These are phyloP conservation scores for Pilatotrama ljubarskyi DNA, from an alignment of 768 basidiomycete genomes.

Conservation along the genomic window DNA sequence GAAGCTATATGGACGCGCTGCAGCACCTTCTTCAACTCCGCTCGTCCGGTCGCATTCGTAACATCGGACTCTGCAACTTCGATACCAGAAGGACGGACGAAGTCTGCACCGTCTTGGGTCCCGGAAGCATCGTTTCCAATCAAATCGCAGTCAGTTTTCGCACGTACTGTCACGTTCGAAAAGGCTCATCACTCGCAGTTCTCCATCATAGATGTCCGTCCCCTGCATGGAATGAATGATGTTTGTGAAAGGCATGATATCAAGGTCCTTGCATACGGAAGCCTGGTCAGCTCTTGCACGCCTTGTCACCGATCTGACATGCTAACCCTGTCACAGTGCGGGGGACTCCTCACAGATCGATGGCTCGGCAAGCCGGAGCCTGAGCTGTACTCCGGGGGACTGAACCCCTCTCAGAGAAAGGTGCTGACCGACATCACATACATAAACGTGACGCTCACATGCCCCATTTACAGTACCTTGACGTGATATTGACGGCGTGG, in stretches of 20 bases:
- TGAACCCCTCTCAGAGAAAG: constrained; percentile 82
- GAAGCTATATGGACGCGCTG: constrained; percentile 45
- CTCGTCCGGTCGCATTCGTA: constrained; percentile 54
- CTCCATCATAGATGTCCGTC: constrained; percentile 76
- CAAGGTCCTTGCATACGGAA: constrained; percentile 78
- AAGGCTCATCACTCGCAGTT: constrained; percentile 46
- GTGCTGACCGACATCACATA: constrained; percentile 33
- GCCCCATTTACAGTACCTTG: constrained; percentile 60
- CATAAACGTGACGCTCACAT: background rate
- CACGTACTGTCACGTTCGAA: background rate
- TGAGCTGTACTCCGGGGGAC: constrained; percentile 59
- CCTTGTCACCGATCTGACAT: background rate
- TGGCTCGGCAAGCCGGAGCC: constrained; percentile 70
- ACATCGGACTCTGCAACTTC: constrained; percentile 78
- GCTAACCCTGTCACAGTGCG: constrained; percentile 51
- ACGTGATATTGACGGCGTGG: constrained; percentile 77
- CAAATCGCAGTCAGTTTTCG: constrained; percentile 64
- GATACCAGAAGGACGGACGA: constrained; percentile 73
- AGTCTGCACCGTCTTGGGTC: constrained; percentile 71
- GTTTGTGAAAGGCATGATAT: constrained; percentile 69
- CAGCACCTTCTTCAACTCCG: constrained; percentile 56
- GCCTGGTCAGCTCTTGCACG: constrained; percentile 51
- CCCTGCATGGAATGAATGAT: constrained; percentile 71
- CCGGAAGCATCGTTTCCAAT: constrained; percentile 70
- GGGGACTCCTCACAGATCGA: constrained; percentile 74